Evolutionary conservation across 495 filamentous ascomycete species (phyloP).

Genomic region (Corynascus novoguineensis): DNA sequence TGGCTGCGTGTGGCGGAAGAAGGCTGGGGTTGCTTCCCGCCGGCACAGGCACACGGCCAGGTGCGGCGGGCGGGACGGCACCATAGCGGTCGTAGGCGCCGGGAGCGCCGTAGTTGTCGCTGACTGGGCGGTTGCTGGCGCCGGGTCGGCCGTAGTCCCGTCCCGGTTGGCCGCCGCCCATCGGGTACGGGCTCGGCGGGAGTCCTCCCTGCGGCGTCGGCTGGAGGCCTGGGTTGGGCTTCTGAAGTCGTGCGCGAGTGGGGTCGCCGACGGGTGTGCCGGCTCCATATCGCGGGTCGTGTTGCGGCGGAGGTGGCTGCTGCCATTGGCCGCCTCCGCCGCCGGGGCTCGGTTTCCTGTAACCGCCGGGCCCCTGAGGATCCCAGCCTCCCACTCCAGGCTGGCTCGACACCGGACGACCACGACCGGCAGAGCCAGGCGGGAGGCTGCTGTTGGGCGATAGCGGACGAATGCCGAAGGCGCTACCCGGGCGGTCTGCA

Average conservation of each 20-base stretch:
- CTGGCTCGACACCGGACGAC: slow-evolving; percentile 26
- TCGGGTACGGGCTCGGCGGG: slow-evolving; percentile 25
- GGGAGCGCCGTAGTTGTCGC: slow-evolving; percentile 23
- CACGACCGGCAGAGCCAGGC: slow-evolving; percentile 13
- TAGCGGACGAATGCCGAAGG: slow-evolving; percentile 57
- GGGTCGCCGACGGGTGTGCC: slow-evolving; percentile 26
- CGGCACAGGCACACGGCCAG: slow-evolving; percentile 1
- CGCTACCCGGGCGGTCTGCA: slow-evolving; percentile 57
- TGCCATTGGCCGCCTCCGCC: slow-evolving; percentile 16
- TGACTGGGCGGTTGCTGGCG: slow-evolving; percentile 23
- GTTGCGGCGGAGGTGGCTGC: slow-evolving; percentile 15
- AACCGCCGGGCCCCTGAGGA: slow-evolving; percentile 37
- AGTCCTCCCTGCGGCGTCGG: slow-evolving; percentile 21
- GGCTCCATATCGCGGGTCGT: slow-evolving; percentile 11
- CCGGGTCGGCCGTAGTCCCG: slow-evolving; percentile 9
- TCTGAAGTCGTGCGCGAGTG: slow-evolving; percentile 32
- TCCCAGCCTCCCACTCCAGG: slow-evolving; percentile 37
- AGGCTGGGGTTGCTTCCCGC: slow-evolving; percentile 17
- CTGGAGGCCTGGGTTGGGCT: slow-evolving; percentile 30
- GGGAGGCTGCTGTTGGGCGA: slow-evolving; percentile 23
- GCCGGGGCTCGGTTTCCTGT: slow-evolving; percentile 39
- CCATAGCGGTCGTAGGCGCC: slow-evolving; percentile 19
- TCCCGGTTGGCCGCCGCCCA: slow-evolving; percentile 4
- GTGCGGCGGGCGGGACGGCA: slow-evolving; percentile 13
- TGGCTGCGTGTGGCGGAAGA: slow-evolving; percentile 12